These are phyloP conservation scores for Podila minutissima DNA, from an alignment of 192 early-diverging fungal species.

Conservation along the genomic window DNA sequence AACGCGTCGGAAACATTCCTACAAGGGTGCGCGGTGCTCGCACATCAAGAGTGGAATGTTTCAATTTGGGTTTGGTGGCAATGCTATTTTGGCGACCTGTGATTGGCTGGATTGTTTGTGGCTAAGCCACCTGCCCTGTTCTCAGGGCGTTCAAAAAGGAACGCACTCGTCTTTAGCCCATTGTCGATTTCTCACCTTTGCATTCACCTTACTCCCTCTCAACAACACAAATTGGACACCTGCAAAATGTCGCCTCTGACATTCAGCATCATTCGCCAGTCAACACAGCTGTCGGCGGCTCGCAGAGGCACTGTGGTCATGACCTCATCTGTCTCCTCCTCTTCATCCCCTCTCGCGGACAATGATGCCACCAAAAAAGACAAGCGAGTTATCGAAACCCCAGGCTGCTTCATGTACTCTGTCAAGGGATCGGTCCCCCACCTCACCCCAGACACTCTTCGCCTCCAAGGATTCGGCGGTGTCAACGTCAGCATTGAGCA, in stretches of 20 bases:
- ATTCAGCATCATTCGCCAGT: slow-evolving; percentile 50
- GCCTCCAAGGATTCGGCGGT: slow-evolving; percentile 50
- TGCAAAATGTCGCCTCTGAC: slow-evolving; percentile 37
- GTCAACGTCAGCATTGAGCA: slow-evolving; percentile 49
- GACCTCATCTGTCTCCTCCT: background rate
- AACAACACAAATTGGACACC: background rate
- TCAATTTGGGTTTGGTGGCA: no score
- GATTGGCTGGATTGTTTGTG: no score
- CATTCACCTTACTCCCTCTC: no score
- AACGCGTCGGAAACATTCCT: no score
- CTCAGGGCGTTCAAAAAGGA: no score
- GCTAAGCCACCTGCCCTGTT: no score
- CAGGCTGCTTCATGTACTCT: slow-evolving; percentile 63
- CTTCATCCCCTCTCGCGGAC: background rate
- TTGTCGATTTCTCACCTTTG: no score
- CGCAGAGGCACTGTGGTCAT: slow-evolving; percentile 36
- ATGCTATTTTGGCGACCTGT: no score
- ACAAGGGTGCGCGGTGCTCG: no score
- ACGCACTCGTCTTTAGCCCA: no score
- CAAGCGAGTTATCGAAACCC: slow-evolving; percentile 54
- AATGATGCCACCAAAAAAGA: background rate
- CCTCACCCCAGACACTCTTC: slow-evolving; percentile 62
- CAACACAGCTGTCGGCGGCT: slow-evolving; percentile 38
- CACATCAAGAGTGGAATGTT: no score
- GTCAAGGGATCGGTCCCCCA: slow-evolving; percentile 65